These are phyloP conservation scores for Pezicula carpinea DNA, from an alignment of 2,329 filamentous ascomycete genomes.

Conservation along the genomic window DNA sequence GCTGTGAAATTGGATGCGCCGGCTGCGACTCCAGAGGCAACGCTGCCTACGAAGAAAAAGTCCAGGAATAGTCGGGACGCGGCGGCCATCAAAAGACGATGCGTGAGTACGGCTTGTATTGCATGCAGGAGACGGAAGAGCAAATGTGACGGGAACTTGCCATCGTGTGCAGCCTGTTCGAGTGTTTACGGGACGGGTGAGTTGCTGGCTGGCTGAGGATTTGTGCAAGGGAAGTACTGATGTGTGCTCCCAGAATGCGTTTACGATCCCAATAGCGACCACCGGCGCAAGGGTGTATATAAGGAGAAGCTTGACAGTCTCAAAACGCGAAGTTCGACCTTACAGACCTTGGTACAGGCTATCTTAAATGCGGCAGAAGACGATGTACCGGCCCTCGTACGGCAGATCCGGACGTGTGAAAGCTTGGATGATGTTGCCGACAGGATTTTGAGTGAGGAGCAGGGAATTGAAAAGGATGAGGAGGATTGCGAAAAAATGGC, in stretches of 20 bases:
- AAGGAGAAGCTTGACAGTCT: constrained; percentile 87
- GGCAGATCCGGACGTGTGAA: constrained; percentile 83
- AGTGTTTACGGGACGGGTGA: constrained; percentile 76
- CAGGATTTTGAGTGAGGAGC: constrained; percentile 26
- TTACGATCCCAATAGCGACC: constrained; percentile 94
- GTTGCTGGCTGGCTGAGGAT: constrained; percentile 2
- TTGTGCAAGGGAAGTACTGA: constrained; percentile 1
- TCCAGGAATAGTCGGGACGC: constrained; percentile 25
- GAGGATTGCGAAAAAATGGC: constrained; percentile 36
- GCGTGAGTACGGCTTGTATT: constrained; percentile 80
- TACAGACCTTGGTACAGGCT: constrained; percentile 89
- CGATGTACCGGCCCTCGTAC: constrained; percentile 76
- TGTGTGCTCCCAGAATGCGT: constrained; percentile 58
- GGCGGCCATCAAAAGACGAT: constrained; percentile 56
- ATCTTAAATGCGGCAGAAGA: constrained; percentile 89
- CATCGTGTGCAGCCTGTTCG: constrained; percentile 91
- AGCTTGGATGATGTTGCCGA: constrained; percentile 32
- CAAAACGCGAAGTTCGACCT: constrained; percentile 80
- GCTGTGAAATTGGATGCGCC: background rate
- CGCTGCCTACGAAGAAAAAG: constrained; percentile 22
- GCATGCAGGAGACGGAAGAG: constrained; percentile 75
- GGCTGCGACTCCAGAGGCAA: background rate
- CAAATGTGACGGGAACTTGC: constrained; percentile 88
- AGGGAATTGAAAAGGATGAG: constrained; percentile 29
- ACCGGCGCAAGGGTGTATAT: constrained; percentile 93